Conservation (phyloP, 208 protist genomes). For the Angomonas ambiguus region DNA sequence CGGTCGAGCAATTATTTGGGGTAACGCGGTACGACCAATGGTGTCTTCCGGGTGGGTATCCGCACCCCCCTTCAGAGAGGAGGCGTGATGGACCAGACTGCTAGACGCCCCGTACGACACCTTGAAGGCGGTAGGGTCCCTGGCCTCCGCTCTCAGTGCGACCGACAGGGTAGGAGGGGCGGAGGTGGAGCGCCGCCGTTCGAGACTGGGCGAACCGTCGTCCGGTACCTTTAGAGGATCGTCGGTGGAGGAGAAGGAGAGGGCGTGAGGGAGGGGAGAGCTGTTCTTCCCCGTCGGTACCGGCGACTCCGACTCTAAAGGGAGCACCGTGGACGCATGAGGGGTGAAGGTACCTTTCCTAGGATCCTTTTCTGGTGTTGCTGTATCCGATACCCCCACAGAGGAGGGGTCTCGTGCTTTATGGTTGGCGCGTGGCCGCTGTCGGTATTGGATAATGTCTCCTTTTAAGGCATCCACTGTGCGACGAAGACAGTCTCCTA, state of each 20-base stretch:
- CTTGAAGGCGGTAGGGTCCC: background rate
- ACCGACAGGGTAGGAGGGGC: background rate
- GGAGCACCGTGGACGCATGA: background rate
- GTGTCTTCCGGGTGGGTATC: background rate
- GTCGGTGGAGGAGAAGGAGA: background rate
- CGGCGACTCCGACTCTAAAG: background rate
- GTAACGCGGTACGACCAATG: background rate
- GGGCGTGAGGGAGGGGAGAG: background rate
- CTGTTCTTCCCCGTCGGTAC: no score
- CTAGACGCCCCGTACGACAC: background rate
- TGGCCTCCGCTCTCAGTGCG: no score
- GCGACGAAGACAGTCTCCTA: slow-evolving; percentile 27
- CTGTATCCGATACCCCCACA: no score
- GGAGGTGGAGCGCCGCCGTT: background rate
- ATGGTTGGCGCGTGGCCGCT: background rate
- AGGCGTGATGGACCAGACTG: slow-evolving; percentile 1
- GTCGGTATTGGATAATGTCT: slow-evolving; percentile 15
- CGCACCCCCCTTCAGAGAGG: background rate
- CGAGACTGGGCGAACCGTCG: background rate
- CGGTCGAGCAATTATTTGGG: slow-evolving; percentile 9
- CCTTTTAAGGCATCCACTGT: slow-evolving; percentile 20
- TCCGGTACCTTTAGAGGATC: background rate
- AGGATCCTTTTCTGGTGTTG: background rate
- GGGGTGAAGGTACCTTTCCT: background rate
- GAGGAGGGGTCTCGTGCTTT: background rate